phyloP scores from a whole-genome alignment of 176 grass and related monocot species.

The Chrysopogon serrulatus region DNA sequence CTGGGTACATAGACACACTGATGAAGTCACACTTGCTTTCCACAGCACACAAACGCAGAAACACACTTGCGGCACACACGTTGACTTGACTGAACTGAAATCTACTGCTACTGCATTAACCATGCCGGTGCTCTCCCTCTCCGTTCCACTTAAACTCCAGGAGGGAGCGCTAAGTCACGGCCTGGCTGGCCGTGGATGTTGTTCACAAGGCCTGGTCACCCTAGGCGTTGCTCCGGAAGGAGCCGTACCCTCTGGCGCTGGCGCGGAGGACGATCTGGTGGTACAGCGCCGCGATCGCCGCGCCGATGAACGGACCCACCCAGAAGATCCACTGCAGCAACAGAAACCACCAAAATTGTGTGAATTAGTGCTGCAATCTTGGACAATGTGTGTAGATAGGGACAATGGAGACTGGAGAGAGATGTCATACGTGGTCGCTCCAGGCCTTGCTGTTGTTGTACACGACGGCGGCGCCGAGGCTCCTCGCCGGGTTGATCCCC shows the following conservation, averaged over 20 bases:
- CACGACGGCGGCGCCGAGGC: slow-evolving; percentile 41
- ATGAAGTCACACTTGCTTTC: background rate
- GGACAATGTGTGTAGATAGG: background rate
- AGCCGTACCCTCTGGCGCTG: slow-evolving; percentile 39
- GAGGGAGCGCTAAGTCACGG: background rate
- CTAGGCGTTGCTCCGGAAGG: slow-evolving; percentile 67
- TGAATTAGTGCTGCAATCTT: background rate
- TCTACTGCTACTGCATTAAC: background rate
- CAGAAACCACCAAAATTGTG: background rate
- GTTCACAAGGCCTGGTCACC: background rate
- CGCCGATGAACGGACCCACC: slow-evolving; percentile 63
- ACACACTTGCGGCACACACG: background rate
- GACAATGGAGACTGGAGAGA: background rate
- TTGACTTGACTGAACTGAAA: background rate
- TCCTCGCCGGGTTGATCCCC: slow-evolving; percentile 51
- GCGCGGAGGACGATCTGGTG: slow-evolving; percentile 74
- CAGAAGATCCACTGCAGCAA: slow-evolving; percentile 73
- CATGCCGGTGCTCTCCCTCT: background rate
- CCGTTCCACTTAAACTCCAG: slow-evolving; percentile 31
- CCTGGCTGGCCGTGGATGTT: background rate
- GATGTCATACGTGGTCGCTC: slow-evolving; percentile 23
- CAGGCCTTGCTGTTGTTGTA: slow-evolving; percentile 32
- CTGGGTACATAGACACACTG: background rate
- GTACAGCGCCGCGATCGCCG: slow-evolving; percentile 59
- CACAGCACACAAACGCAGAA: background rate